A percentile compares a stretch with the other conserved stretches of the same genome.
phyloP scores from a whole-genome alignment of 2,329 filamentous ascomycete species.

The Aschersonia sp. region DNA sequence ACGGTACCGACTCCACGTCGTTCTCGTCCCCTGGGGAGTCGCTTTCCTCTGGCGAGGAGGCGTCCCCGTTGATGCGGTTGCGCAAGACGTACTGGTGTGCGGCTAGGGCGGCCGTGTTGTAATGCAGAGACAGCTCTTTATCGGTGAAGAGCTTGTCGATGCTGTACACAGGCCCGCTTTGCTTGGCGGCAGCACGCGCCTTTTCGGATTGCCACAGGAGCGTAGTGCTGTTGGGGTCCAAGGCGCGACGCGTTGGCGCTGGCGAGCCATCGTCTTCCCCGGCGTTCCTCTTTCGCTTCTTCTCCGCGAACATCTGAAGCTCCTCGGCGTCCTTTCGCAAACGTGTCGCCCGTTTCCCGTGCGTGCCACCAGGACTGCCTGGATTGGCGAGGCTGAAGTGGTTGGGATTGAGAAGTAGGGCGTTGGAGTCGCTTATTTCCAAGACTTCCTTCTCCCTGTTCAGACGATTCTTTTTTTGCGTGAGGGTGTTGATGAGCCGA shows the following conservation, averaged over 20 bases:
- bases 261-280: slow-evolving; percentile 51
- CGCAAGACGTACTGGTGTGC: slow-evolving; percentile 47
- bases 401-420: slow-evolving; percentile 51
- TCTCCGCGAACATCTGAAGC: slow-evolving; percentile 37
- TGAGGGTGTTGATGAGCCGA: slow-evolving; percentile 52
- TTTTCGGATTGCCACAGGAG: slow-evolving; percentile 50
- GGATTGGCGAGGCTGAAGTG: slow-evolving; percentile 54
- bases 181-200: slow-evolving; percentile 35
- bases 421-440: slow-evolving; percentile 52
- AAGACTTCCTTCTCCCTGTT: slow-evolving; percentile 53
- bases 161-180: slow-evolving; percentile 46
- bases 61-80: slow-evolving; percentile 36
- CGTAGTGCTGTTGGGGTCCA: slow-evolving; percentile 44
- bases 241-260: slow-evolving; percentile 37
- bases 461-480: slow-evolving; percentile 48
- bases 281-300: slow-evolving; percentile 48
- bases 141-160: slow-evolving; percentile 59
- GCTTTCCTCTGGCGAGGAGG: slow-evolving; percentile 36
- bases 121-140: slow-evolving; percentile 52
- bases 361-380: slow-evolving; percentile 46
- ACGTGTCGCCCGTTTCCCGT: slow-evolving; percentile 48
- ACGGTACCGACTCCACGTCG: slow-evolving; percentile 29
- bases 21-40: slow-evolving; percentile 37
- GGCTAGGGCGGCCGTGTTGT: slow-evolving; percentile 47
- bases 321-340: slow-evolving; percentile 48